Base-by-base conservation (phyloP, 2,329 filamentous ascomycete species). In the Zymoseptoria brevis region DNA sequence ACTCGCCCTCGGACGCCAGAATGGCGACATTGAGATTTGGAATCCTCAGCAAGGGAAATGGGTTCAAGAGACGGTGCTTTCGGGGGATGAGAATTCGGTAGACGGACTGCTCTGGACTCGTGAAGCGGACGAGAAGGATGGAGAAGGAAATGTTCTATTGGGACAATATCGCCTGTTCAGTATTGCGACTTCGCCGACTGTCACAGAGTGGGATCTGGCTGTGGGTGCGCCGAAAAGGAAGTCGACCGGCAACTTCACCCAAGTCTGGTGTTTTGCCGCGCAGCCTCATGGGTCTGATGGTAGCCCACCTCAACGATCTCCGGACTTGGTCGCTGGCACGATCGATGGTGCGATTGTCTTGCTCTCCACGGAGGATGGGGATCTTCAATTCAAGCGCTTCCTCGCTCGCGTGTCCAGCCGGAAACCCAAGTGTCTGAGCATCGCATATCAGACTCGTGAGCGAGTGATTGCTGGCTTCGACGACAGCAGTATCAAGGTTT, bases 1-100 rank as follows among this genome's bases (percentile, higher is more conserved):
- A 66, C 83, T 97, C 57, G 94, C 94, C 1, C 83, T 99, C 68
- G 94, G 94, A 61, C 87, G 94, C 66, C 88, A 90, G 60, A 96
- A 97, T 73, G 94, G 94, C 67, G 90, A 96, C 71, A 94, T 99
- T 67, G 94, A 99, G 76, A 91, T 99, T 65, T 99, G 94, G 94
- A 96, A 96, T 74, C 91, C 93, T 2, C 77, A 86, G 57, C 84
- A 83, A 64, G 90, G 89, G 16, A 79, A 81, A 62, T 99, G 94
- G 94, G 83, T 90, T 64, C 94, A 97, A 73, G 94, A 99, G 78
- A 86, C 85, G 48, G 85, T 92, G 61, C 87, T 97, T 55, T 83
- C 84, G 41, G 92, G 93, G 63, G 59, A 56, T 9, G 56, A 62
- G 68, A 83, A 91, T 64, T 95, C 88, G 69, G 87, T 96, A 62